Evolutionary conservation across 768 basidiomycete species (phyloP), one percentile per base, ranked within the genome.

Genomic region (Coprinopsis cinerea): DNA sequence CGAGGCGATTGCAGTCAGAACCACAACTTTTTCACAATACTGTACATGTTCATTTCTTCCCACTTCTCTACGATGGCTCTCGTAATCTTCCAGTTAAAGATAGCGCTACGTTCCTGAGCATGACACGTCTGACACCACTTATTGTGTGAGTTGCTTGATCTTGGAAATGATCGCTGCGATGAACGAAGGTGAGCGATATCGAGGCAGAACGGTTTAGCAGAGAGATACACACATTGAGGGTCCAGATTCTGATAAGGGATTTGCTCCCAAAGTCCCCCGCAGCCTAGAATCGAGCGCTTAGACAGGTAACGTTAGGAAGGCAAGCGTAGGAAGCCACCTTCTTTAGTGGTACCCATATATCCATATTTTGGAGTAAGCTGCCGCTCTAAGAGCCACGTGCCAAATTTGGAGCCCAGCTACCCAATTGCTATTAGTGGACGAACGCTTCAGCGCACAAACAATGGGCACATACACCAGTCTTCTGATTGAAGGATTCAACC

Each of bases 331-430:
- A 56, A 47, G 66, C 41, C 24, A 63, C 88, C 81, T 66, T 90
- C 86, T 70, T 85, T 87, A 47, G 75, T 77, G 18, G 80, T 80
- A 52, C 88, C 88, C 70, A 92, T 83, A 72, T 92, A 89, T 13
- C 75, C 81, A 60, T 85, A 93, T 60, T 76, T 84, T 36, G 90
- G 90, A 11, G 85, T 84, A 52, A 92, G 79, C 57, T 75, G 70
- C 57, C 90, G 85, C 66, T 92, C 89, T 20, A 93, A 72, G 25
- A 92, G 73, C 88, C 88, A 92, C 0, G 89, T 89, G 20, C 91
- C 91, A 59, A 79, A 85, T 67, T 85, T 88, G 36, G 85, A 86
- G 35, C 88, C 88, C 59, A 91, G 84, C 76, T 79, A 50, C 2
- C 43, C 37, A 45, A 34, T 40, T 47, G 17, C 14, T 48, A 25